These are phyloP conservation scores for Fusarium bulbicola DNA, from an alignment of 2,329 filamentous ascomycete genomes.

Conservation along the genomic window DNA sequence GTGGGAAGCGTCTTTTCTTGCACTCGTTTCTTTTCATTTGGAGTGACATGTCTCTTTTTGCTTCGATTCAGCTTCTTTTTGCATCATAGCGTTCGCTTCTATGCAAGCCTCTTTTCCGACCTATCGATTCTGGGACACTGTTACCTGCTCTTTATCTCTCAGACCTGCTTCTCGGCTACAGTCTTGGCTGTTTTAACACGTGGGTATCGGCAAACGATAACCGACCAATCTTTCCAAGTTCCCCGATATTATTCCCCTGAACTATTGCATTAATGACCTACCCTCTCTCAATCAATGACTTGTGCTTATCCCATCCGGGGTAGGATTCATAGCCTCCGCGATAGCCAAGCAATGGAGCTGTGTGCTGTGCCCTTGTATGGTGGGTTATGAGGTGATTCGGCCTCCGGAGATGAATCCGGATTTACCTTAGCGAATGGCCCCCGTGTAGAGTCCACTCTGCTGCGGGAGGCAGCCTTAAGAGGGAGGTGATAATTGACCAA, in stretches of 20 bases:
- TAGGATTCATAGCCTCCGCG: neutral
- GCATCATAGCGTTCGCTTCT: constrained; percentile 3
- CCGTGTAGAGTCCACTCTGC: neutral
- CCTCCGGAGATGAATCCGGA: constrained; percentile 6
- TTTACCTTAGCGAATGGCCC: neutral
- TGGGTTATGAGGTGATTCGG: neutral
- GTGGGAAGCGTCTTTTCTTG: neutral
- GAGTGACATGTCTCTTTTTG: neutral
- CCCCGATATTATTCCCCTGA: constrained; percentile 3
- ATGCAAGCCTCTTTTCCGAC: constrained; percentile 8
- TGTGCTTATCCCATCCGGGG: constrained; percentile 2
- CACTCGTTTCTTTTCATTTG: neutral
- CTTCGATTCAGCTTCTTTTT: neutral
- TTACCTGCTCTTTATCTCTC: neutral
- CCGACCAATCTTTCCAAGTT: neutral
- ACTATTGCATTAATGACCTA: neutral
- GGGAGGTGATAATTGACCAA: constrained; percentile 12
- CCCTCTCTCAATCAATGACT: too few species aligned
- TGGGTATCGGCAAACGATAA: neutral
- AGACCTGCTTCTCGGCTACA: neutral
- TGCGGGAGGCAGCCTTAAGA: constrained; percentile 22
- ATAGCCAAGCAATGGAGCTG: neutral
- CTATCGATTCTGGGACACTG: neutral
- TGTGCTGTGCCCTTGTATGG: neutral
- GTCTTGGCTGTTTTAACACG: neutral